A percentile compares a stretch with the other conserved stretches of the same genome.
These are phyloP conservation scores for Lippia alba DNA, from an alignment of 305 asterid species.

Conservation along the genomic window DNA sequence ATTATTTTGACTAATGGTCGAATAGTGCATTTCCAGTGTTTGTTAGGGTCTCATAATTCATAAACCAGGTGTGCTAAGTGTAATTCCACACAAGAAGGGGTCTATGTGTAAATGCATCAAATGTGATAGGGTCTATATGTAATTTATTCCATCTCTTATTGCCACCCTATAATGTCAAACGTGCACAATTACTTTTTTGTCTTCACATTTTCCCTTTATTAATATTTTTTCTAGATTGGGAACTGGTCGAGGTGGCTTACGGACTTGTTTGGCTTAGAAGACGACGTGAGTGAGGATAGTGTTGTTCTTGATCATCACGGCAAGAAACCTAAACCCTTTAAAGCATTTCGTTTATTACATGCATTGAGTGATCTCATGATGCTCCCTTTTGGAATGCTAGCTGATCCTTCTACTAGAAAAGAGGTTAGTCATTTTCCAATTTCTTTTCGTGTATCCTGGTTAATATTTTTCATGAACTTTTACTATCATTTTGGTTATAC, in stretches of 20 bases:
- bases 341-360: conserved; percentile 76
- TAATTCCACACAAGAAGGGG: too few relatives aligned
- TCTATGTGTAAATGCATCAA: too few relatives aligned
- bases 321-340: conserved; percentile 50
- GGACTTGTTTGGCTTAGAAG: conserved; percentile 77
- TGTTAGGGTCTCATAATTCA: too few relatives aligned
- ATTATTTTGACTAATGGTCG: too few relatives aligned
- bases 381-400: conserved; percentile 89
- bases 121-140: too few relatives aligned
- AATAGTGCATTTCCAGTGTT: too few relatives aligned
- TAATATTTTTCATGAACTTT: too few relatives aligned
- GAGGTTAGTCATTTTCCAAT: conserved; percentile 48
- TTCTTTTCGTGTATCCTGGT: neutral
- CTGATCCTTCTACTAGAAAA: conserved; percentile 73
- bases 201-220: conserved; percentile 25
- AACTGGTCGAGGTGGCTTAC: conserved; percentile 93
- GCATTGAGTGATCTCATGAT: conserved; percentile 89
- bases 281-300: conserved; percentile 46
- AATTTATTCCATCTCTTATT: too few relatives aligned
- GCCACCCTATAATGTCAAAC: too few relatives aligned
- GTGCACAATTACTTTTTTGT: neutral
- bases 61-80: too few relatives aligned
- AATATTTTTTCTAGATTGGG: conserved; percentile 62
- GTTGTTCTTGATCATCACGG: conserved; percentile 34
- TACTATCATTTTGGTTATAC: neutral